Evolutionary conservation across 2,329 filamentous ascomycete genomes (phyloP), one percentile per base, ranked within the genome.

Genomic region (Hypoxylon sp.): DNA sequence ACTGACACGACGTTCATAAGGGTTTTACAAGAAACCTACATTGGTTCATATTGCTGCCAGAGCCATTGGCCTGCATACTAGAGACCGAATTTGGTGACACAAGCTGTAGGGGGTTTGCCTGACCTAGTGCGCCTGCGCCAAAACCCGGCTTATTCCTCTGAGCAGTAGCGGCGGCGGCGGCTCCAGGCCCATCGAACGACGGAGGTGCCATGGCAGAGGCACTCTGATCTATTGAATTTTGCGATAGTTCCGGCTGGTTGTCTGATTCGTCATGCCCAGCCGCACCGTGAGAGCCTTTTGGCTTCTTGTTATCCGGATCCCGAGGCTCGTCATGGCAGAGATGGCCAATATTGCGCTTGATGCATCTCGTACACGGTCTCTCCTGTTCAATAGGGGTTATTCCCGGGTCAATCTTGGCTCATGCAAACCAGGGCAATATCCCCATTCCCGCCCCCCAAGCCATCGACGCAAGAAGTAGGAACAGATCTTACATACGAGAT

Each of bases 261-360:
- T 82, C 81, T 60, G 84, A 80, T 68, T 88, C 85, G 64, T 88
- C 85, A 48, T 79, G 78, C 31, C 76, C 74, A 42, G 82, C 78
- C 53, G 79, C 74, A 55, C 77, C 80, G 58, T 78, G 76, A 62
- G 83, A 78, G 69, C 77, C 81, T 75, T 93, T 96, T 64, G 82
- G 75, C 74, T 92, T 93, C 75, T 94, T 96, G 53, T 87, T 73
- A 57, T 86, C 83, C 62, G 86, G 79, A 68, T 99, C 93, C 72
- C 93, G 87, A 63, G 92, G 93, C 75, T 97, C 94, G 74, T 99
- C 94, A 77, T 97, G 94, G 74, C 94, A 99, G 62, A 99, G 82
- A 74, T 99, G 94, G 66, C 93, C 94, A 72, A 99, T 99, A 76
- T 96, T 96, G 69, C 94, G 88, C 77, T 97, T 99, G 75, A 97